These are phyloP conservation scores for Funneliformis caledonium DNA, from an alignment of 371 early-diverging fungal species.

Conservation along the genomic window DNA sequence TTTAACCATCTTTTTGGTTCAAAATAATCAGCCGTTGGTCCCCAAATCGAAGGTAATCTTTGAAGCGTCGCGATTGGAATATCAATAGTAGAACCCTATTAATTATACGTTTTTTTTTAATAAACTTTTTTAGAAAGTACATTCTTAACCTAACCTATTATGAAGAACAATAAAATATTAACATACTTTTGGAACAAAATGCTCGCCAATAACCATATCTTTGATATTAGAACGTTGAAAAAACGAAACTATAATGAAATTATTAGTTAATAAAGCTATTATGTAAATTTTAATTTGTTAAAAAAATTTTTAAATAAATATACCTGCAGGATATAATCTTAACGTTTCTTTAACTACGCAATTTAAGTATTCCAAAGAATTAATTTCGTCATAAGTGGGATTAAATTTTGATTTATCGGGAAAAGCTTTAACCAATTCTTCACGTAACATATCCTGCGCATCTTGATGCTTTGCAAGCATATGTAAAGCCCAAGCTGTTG, in stretches of 20 bases:
- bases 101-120: background rate
- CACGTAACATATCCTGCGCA: background rate
- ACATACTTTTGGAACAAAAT: background rate
- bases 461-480: background rate
- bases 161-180: background rate
- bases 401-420: no score
- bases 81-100: background rate
- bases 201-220: no score
- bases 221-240: background rate
- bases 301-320: no score
- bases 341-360: no score
- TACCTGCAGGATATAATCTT: background rate
- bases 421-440: no score
- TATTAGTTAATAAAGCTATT: background rate
- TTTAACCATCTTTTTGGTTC: slow-evolving; percentile 19
- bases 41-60: slow-evolving; percentile 16
- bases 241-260: background rate
- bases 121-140: no score
- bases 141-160: background rate
- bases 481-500: slow-evolving; percentile 45
- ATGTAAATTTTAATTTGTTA: background rate
- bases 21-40: slow-evolving; percentile 1
- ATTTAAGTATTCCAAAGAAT: no score
- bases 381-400: no score
- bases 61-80: background rate